These are phyloP conservation scores for Coemansia nantahalensis DNA, from an alignment of 192 early-diverging fungal genomes.

Conservation along the genomic window DNA sequence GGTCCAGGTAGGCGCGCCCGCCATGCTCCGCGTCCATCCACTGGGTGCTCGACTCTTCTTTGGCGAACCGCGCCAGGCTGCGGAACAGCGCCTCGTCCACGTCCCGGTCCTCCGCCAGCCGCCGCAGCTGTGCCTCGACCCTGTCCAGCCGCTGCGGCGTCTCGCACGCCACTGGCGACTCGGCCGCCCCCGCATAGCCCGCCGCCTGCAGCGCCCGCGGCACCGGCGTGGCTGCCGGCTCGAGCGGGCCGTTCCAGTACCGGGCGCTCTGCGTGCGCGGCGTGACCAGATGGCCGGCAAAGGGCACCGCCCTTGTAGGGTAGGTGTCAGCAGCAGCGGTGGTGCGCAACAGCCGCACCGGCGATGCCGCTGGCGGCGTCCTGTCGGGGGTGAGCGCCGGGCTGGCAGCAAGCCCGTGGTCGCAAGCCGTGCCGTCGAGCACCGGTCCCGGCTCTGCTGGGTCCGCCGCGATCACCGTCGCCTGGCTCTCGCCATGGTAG, in stretches of 20 bases:
- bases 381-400: constrained; percentile 19
- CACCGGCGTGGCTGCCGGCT: constrained; percentile 9
- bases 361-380: constrained; percentile 28
- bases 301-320: too few species aligned
- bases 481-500: constrained; percentile 20
- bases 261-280: constrained; percentile 49
- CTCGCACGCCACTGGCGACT: constrained; percentile 38
- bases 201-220: background rate
- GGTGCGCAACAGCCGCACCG: constrained; percentile 8
- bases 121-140: constrained; percentile 26
- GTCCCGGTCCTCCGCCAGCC: constrained; percentile 21
- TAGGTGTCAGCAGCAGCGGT: too few species aligned
- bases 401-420: background rate
- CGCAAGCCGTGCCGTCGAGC: background rate
- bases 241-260: constrained; percentile 49
- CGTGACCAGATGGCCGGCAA: constrained; percentile 14
- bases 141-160: constrained; percentile 36
- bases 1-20: constrained; percentile 32
- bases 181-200: constrained; percentile 9
- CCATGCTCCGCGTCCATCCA: constrained; percentile 27
- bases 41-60: constrained; percentile 39
- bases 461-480: constrained; percentile 16
- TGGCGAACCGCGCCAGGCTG: constrained; percentile 50
- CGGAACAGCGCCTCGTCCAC: constrained; percentile 50
- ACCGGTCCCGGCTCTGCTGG: background rate